Percentiles rank a stretch among this genome's conserved stretches.
Evolutionary conservation across 2,329 filamentous ascomycete genomes (phyloP).

Genomic region (Claviceps humidiphila): DNA sequence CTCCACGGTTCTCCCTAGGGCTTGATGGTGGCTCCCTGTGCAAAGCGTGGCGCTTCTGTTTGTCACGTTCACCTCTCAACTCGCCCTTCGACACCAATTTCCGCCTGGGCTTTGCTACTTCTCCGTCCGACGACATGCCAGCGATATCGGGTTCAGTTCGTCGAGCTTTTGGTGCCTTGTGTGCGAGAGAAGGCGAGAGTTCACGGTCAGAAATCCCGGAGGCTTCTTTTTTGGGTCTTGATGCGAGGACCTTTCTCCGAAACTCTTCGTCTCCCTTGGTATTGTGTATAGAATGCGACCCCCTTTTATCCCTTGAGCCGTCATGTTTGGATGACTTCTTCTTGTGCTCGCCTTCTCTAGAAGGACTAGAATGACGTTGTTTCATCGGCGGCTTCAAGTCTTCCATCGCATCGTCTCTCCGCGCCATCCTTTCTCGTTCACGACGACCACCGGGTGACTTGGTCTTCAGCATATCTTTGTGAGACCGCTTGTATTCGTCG

Average conservation of each 20-base stretch:
- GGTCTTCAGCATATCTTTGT: slow-evolving; percentile 33
- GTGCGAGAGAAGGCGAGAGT: slow-evolving; percentile 31
- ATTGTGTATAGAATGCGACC: slow-evolving; percentile 27
- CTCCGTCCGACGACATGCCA: slow-evolving; percentile 41
- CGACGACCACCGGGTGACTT: slow-evolving; percentile 34
- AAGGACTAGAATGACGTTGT: slow-evolving; percentile 35
- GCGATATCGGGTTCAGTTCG: slow-evolving; percentile 41
- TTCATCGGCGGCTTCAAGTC: slow-evolving; percentile 29
- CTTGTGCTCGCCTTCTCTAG: slow-evolving; percentile 29
- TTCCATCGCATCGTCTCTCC: slow-evolving; percentile 31
- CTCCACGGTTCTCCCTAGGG: slow-evolving; percentile 33
- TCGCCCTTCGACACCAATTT: slow-evolving; percentile 53
- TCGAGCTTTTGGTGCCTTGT: slow-evolving; percentile 38
- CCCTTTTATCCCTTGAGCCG: slow-evolving; percentile 37
- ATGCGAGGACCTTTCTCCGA: slow-evolving; percentile 36
- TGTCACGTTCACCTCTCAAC: slow-evolving; percentile 44
- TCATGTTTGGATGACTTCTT: slow-evolving; percentile 30
- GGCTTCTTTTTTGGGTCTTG: slow-evolving; percentile 41
- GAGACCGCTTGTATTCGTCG: slow-evolving; percentile 45
- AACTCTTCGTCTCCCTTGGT: slow-evolving; percentile 33
- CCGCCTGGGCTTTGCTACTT: slow-evolving; percentile 43
- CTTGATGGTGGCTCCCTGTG: slow-evolving; percentile 40
- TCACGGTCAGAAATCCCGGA: slow-evolving; percentile 40
- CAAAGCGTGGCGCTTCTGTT: slow-evolving; percentile 34
- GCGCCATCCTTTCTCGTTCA: slow-evolving; percentile 27